Evolutionary conservation across 2,329 filamentous ascomycete genomes (phyloP), one percentile per base, ranked within the genome.

Genomic region (Sporothrix protearum): DNA sequence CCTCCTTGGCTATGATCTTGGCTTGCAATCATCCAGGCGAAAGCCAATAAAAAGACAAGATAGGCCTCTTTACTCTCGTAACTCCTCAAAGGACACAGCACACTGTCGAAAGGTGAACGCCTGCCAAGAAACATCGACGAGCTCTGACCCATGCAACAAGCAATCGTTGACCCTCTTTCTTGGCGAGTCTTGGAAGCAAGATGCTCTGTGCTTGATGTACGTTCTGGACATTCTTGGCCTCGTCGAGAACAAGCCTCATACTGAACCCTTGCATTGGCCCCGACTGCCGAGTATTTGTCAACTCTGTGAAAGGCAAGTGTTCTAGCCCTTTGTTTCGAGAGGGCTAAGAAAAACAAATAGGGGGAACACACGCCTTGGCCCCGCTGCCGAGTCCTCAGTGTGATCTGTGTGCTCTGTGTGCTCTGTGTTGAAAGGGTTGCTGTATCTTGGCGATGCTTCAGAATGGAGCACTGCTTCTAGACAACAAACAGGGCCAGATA

Each of bases 361-460:
- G 55, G 57, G 19, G 59, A 63, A 45, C 33, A 63, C 33, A 25
- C 36, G 59, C 59, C 59, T 42, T 42, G 59, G n/a, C 59, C 39
- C 36, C n/a, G 8, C 42, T 36, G 33, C 55, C 55, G 16, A n/a
- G 55, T 33, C 14, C 30, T 59, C 30, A 19, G 30, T 59, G 59
- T 45, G 39, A 10, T 45, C 39, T 12, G 39, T 45, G 39, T 14
- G 9, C 39, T 12, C 8, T 45, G 28, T 12, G 39, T 10, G 28
- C 30, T 59, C 55, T 19, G 53, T 57, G 57, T 16, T 25, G n/a
- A 25, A 22, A 47, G 22, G 42, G 42, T 3, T 14, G 2, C 39
- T 47, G 42, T 47, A 47, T 16, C 68, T 69, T 69, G 68, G 68
- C 68, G 53, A 61, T 59, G 68, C 68, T 61, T 69, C 68, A 69